Evolutionary conservation across 2,329 filamentous ascomycete genomes (phyloP).

Genomic region (Pseudogymnoascus sp.): DNA sequence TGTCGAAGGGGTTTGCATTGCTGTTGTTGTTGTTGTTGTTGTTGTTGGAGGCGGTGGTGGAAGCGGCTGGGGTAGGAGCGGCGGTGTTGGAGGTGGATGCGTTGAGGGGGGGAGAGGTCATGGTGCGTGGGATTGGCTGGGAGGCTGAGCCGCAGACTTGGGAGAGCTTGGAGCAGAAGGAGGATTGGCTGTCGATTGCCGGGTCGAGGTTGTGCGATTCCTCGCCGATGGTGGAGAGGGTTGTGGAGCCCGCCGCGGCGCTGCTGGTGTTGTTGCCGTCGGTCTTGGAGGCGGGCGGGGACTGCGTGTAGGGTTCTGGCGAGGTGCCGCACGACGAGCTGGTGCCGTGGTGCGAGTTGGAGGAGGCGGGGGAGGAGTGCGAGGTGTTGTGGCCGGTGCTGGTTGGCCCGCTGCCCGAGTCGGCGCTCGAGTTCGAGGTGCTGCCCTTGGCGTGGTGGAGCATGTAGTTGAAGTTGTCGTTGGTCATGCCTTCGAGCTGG

Average conservation of each 20-base stretch:
- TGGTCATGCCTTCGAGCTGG: constrained; percentile 38
- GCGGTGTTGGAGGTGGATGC: constrained; percentile 13
- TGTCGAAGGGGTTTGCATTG: constrained; percentile 33
- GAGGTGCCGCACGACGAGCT: constrained; percentile 68
- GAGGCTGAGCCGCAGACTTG: constrained; percentile 46
- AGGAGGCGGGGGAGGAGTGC: constrained; percentile 57
- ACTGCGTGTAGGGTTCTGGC: constrained; percentile 67
- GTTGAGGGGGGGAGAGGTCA: constrained; percentile 18
- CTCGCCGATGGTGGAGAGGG: constrained; percentile 57
- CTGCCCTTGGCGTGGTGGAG: constrained; percentile 34
- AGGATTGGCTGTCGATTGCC: constrained; percentile 33
- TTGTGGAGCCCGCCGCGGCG: constrained; percentile 18
- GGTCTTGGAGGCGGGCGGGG: constrained; percentile 57
- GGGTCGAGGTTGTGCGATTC: constrained; percentile 42
- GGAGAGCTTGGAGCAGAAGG: constrained; percentile 50
- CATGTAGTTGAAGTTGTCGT: constrained; percentile 32
- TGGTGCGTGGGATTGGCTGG: constrained; percentile 43
- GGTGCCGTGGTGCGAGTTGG: constrained; percentile 50
- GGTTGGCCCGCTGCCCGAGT: constrained; percentile 21
- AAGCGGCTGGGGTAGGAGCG: constrained; percentile 2
- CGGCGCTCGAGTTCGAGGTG: constrained; percentile 36
- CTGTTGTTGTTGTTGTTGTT: constrained; percentile 8
- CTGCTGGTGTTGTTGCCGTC: constrained; percentile 28
- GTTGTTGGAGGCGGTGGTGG: constrained; percentile 15
- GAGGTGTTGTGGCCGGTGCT: constrained; percentile 41